Evolutionary conservation across 805 yeast genomes (phyloP).

Genomic region (Maudiozyma saulgeensis): DNA sequence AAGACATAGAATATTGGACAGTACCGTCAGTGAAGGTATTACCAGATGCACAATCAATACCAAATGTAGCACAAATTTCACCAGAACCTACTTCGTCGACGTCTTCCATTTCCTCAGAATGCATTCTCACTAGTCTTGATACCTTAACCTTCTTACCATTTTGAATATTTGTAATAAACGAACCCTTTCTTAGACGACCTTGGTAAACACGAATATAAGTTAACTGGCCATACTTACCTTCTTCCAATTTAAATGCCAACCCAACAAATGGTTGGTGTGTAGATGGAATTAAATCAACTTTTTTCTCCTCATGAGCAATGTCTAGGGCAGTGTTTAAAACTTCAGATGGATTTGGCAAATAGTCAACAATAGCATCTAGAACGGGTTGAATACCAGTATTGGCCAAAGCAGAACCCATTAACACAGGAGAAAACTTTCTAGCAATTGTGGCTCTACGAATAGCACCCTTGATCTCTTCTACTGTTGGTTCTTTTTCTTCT

Average conservation of each 20-base stretch:
- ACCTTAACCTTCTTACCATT: conserved; percentile 90
- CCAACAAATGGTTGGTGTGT: conserved; percentile 79
- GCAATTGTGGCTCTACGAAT: conserved; percentile 94
- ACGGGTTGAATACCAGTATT: conserved; percentile 94
- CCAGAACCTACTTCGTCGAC: conserved; percentile 93
- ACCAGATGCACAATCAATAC: conserved; percentile 98
- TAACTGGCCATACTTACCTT: conserved; percentile 95
- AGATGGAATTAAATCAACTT: conserved; percentile 68
- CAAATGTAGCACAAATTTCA: conserved; percentile 98
- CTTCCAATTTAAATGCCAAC: conserved; percentile 97
- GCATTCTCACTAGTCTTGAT: conserved; percentile 94
- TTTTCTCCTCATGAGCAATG: conserved; percentile 49
- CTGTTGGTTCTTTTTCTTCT: conserved; percentile 82
- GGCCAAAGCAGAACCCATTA: conserved; percentile 98
- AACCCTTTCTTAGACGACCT: conserved; percentile 87
- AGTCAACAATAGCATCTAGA: conserved; percentile 91
- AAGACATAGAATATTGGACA: conserved; percentile 78
- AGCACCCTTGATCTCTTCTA: conserved; percentile 75
- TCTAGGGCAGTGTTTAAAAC: conserved; percentile 86
- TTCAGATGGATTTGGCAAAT: conserved; percentile 91
- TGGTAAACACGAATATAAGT: conserved; percentile 96
- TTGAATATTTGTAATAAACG: conserved; percentile 78
- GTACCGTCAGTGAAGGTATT: conserved; percentile 90
- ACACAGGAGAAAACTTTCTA: conserved; percentile 95
- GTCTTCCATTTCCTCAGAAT: conserved; percentile 98